Percentiles rank a stretch among this genome's conserved stretches.
Evolutionary conservation across 768 basidiomycete genomes (phyloP).

Genomic region (Boletus tylopilopsis): DNA sequence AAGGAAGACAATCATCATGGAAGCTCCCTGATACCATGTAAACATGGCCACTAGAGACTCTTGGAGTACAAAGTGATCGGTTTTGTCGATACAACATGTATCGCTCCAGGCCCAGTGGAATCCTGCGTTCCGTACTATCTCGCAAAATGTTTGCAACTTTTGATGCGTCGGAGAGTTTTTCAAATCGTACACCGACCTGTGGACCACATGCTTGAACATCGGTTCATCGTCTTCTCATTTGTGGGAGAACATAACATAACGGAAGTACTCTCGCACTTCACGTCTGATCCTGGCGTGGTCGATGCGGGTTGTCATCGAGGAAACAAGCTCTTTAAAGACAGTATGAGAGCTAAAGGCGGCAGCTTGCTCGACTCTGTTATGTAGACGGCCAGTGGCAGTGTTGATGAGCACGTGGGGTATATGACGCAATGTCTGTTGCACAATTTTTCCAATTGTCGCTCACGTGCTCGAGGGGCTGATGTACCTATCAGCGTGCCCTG

Average conservation of each 20-base stretch:
- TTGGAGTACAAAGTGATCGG: not conserved
- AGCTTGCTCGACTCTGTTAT: not conserved
- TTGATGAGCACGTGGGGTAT: not conserved
- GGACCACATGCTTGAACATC: not conserved
- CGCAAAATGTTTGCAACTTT: not conserved
- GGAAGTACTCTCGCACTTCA: not conserved
- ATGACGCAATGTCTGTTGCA: not conserved
- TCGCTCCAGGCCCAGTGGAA: not conserved
- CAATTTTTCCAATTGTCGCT: not conserved
- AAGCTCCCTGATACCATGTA: not conserved
- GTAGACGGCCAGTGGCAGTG: not conserved
- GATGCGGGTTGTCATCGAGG: not conserved
- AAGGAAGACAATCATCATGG: not conserved
- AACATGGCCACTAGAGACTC: not conserved
- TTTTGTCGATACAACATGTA: not conserved
- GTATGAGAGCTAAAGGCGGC: not conserved
- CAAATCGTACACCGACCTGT: not conserved
- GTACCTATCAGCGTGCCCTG: not conserved
- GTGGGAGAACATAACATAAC: not conserved
- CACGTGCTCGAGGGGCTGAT: not conserved
- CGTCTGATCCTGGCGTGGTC: not conserved
- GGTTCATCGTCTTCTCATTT: not conserved
- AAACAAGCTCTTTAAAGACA: not conserved
- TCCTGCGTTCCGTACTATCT: not conserved
- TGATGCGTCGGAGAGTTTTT: not conserved